phyloP scores from a whole-genome alignment of 495 filamentous ascomycete species.

The Amorphotheca resinae region DNA sequence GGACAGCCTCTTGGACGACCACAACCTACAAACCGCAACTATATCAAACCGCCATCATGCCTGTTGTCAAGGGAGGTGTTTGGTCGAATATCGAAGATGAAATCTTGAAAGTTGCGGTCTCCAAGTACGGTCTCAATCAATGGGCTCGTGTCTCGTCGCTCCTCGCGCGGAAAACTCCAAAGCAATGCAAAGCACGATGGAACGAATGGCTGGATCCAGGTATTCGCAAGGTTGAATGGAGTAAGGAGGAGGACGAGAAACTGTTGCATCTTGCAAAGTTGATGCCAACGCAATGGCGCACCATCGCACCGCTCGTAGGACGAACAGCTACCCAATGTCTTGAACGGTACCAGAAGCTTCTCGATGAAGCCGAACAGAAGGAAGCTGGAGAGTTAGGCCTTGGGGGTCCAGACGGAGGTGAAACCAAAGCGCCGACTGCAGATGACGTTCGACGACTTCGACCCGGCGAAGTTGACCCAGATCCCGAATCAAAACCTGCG shows the following conservation, averaged over 20 bases:
- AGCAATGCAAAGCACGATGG: conserved; percentile 98
- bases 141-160: conserved; percentile 98
- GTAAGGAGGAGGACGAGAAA: conserved; percentile 96
- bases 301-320: conserved; percentile 92
- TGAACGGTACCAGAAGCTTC: conserved; percentile 89
- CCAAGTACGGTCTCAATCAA: conserved; percentile 95
- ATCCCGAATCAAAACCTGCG: conserved; percentile 94
- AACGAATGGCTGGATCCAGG: conserved; percentile 95
- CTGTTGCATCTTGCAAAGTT: conserved; percentile 90
- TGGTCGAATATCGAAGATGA: conserved; percentile 79
- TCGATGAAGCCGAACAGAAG: conserved; percentile 89
- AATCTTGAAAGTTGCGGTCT: conserved; percentile 91
- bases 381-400: conserved; percentile 73
- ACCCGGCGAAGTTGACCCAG: conserved; percentile 90
- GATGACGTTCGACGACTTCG: conserved; percentile 84
- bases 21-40: background rate
- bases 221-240: conserved; percentile 98
- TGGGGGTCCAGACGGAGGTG: conserved; percentile 75
- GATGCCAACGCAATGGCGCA: conserved; percentile 99
- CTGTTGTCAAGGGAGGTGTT: conserved; percentile 95
- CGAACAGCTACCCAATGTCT: conserved; percentile 93
- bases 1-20: background rate
- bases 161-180: conserved; percentile 92
- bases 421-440: conserved; percentile 77
- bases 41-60: conserved; percentile 55